Evolutionary conservation across 176 grass and related monocot genomes (phyloP).

Genomic region (Oryza brachyantha): DNA sequence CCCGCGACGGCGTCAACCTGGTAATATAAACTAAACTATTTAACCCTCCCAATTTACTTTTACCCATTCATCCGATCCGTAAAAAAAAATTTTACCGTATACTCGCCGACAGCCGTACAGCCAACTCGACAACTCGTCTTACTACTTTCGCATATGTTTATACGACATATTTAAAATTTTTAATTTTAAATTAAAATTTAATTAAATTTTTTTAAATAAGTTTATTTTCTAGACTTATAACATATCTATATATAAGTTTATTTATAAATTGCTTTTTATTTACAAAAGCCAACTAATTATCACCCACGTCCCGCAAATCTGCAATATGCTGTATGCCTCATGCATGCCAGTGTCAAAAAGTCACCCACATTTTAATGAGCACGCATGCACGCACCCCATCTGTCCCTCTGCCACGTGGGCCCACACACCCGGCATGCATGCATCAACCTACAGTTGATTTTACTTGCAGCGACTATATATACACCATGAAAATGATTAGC

Average conservation of each 20-base stretch:
- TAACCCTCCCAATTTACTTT: neutral
- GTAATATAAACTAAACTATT: constrained; percentile 20
- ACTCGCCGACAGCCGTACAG: constrained; percentile 37
- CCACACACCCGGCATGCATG: neutral
- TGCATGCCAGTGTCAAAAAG: neutral
- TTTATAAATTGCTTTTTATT: no score
- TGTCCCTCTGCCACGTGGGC: constrained; percentile 6
- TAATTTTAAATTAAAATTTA: no score
- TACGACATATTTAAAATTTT: no score
- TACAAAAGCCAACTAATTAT: no score
- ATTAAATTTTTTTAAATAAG: no score
- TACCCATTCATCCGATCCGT: neutral
- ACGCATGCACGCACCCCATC: constrained; percentile 7
- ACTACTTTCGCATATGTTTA: no score
- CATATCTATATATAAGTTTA: no score
- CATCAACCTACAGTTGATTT: neutral
- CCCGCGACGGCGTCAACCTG: constrained; percentile 69
- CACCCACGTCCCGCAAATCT: no score
- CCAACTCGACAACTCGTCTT: no score
- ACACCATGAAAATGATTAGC: neutral
- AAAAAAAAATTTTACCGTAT: neutral
- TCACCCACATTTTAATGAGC: neutral
- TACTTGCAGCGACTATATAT: neutral
- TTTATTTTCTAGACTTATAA: no score
- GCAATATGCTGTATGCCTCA: neutral